Conservation (phyloP, 2,329 filamentous ascomycete species). For the Stemphylium vesicarium region DNA sequence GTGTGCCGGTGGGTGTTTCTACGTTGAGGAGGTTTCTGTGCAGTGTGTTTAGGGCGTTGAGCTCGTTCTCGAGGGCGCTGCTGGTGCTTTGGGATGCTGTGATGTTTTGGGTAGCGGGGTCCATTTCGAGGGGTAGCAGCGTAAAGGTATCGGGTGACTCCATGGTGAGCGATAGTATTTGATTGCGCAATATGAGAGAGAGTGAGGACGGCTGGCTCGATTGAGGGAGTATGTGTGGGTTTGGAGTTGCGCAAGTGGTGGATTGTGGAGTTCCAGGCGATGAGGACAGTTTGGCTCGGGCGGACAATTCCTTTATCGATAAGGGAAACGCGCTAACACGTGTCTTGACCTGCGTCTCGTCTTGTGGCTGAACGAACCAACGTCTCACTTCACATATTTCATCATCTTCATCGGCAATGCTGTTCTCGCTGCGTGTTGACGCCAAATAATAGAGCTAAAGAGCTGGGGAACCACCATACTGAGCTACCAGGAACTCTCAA, state of each 20-base stretch:
- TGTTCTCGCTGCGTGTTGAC: no score
- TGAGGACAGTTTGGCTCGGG: slow-evolving; percentile 32
- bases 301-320: slow-evolving; percentile 29
- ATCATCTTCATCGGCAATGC: no score
- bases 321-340: slow-evolving; percentile 18
- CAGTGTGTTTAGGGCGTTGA: slow-evolving; percentile 77
- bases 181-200: neutral
- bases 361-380: neutral
- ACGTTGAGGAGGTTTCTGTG: slow-evolving; percentile 76
- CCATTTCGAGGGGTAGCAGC: slow-evolving; percentile 79
- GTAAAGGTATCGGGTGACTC: slow-evolving; percentile 70
- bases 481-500: no score
- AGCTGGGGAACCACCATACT: no score
- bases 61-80: slow-evolving; percentile 52
- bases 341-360: slow-evolving; percentile 6
- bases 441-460: no score
- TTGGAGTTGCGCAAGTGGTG: slow-evolving; percentile 5
- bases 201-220: neutral
- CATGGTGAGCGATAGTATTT: slow-evolving; percentile 27
- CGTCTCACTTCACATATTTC: neutral
- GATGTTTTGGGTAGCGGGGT: slow-evolving; percentile 81
- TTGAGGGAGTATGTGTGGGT: neutral
- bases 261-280: slow-evolving; percentile 7
- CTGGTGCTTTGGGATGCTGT: slow-evolving; percentile 51
- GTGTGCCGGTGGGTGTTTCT: slow-evolving; percentile 67